Percentiles rank a stretch among this genome's conserved stretches.
These are phyloP conservation scores for Stenogyne calaminthoides DNA, from an alignment of 305 asterid species.

Conservation along the genomic window DNA sequence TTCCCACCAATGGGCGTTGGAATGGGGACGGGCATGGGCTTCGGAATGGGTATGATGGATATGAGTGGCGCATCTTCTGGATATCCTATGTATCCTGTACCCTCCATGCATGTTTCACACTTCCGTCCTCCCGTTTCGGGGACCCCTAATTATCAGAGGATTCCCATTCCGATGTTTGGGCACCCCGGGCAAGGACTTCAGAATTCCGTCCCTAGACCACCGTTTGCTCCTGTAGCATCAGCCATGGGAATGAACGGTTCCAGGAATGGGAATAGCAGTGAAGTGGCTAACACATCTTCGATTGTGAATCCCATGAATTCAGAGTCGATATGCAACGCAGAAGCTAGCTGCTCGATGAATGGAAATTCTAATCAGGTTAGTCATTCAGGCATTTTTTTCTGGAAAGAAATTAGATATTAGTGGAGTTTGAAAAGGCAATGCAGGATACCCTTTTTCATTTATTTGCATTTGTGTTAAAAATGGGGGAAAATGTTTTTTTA, in stretches of 20 bases:
- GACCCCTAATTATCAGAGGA: slow-evolving; percentile 49
- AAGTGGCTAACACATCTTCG: slow-evolving; percentile 40
- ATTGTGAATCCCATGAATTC: too few relatives aligned
- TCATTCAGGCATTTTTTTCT: slow-evolving; percentile 7
- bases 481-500: too few relatives aligned
- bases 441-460: too few relatives aligned
- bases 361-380: slow-evolving; percentile 57
- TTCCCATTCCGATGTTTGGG: slow-evolving; percentile 50
- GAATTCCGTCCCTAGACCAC: slow-evolving; percentile 42
- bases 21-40: slow-evolving; percentile 66
- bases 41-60: slow-evolving; percentile 77
- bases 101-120: slow-evolving; percentile 54
- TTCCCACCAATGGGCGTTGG: slow-evolving; percentile 65
- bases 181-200: slow-evolving; percentile 65
- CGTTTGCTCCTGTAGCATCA: slow-evolving; percentile 45
- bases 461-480: too few relatives aligned
- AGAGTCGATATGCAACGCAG: slow-evolving; percentile 30
- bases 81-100: slow-evolving; percentile 57
- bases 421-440: not conserved
- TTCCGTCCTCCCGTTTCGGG: slow-evolving; percentile 56
- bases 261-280: slow-evolving; percentile 38
- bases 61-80: slow-evolving; percentile 60
- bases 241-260: slow-evolving; percentile 39
- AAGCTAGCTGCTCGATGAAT: slow-evolving; percentile 41
- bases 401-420: not conserved